A percentile compares a stretch with the other conserved stretches of the same genome.
Evolutionary conservation across 345 rosid genomes (phyloP).

Genomic region (Aethionema arabicum): DNA sequence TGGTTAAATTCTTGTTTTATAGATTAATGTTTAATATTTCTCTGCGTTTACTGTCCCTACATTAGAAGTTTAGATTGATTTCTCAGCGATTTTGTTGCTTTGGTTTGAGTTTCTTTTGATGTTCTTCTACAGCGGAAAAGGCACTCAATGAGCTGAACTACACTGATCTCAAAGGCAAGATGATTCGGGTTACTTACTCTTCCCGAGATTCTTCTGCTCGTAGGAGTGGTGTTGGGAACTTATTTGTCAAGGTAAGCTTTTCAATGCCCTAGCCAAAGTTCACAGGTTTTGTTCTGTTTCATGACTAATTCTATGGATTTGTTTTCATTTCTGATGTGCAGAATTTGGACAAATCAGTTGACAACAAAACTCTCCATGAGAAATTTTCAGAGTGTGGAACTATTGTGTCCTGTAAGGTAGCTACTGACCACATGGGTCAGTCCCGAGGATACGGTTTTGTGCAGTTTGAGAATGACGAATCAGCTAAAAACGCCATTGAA

Average conservation of each 20-base stretch:
- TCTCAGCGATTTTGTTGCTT: not conserved
- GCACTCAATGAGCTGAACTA: constrained; percentile 79
- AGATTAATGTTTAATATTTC: too few species aligned
- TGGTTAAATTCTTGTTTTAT: too few species aligned
- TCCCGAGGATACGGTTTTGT: constrained; percentile 84
- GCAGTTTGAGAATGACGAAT: constrained; percentile 69
- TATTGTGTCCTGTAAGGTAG: constrained; percentile 74
- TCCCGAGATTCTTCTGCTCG: constrained; percentile 70
- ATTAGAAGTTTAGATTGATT: too few species aligned
- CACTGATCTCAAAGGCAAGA: constrained; percentile 63
- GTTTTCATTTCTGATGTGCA: constrained; percentile 26
- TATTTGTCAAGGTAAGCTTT: constrained; percentile 57
- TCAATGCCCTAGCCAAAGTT: not conserved
- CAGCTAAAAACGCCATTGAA: constrained; percentile 67
- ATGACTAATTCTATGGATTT: not conserved
- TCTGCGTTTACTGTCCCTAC: too few species aligned
- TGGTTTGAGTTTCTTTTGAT: not conserved
- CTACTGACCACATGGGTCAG: constrained; percentile 68
- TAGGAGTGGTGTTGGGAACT: constrained; percentile 74
- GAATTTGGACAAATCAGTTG: constrained; percentile 81
- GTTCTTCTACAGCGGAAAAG: constrained; percentile 57
- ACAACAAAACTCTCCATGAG: constrained; percentile 72
- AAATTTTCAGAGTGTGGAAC: constrained; percentile 65
- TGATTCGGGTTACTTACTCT: constrained; percentile 83
- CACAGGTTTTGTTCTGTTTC: not conserved